Conservation (phyloP, 2,329 filamentous ascomycete genomes). For the Aureobasidium zeae region DNA sequence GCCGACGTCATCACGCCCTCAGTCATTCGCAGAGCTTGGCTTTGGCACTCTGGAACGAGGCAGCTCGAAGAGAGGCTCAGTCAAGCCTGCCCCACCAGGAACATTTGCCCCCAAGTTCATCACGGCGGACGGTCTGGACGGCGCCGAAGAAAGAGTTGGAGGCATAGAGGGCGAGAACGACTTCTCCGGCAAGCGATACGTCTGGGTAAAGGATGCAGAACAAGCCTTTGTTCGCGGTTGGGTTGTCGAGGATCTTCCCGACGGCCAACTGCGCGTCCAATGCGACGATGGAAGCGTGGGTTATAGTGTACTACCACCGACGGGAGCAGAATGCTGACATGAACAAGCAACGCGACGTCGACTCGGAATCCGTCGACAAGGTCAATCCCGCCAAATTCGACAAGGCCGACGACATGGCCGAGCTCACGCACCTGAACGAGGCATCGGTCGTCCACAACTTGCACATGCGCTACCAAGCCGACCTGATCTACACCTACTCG, state of each 20-base stretch:
- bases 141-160: slow-evolving; percentile 45
- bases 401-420: slow-evolving; percentile 98
- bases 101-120: slow-evolving; percentile 98
- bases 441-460: slow-evolving; percentile 96
- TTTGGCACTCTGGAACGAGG: slow-evolving; percentile 21
- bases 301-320: slow-evolving; percentile 21
- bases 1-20: slow-evolving; percentile 47
- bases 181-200: slow-evolving; percentile 96
- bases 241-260: slow-evolving; percentile 71
- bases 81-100: slow-evolving; percentile 41
- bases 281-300: slow-evolving; percentile 84
- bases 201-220: slow-evolving; percentile 86
- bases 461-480: slow-evolving; percentile 86
- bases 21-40: slow-evolving; percentile 50
- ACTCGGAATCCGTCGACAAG: slow-evolving; percentile 85
- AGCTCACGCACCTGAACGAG: slow-evolving; percentile 95
- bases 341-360: slow-evolving; percentile 72
- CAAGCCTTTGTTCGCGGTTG: slow-evolving; percentile 86
- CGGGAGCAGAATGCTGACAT: no score
- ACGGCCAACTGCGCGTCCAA: slow-evolving; percentile 68
- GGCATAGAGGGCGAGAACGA: slow-evolving; percentile 96
- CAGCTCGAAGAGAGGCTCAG: slow-evolving; percentile 2
- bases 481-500: slow-evolving; percentile 96
- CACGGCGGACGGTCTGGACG: slow-evolving; percentile 68
- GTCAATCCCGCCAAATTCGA: slow-evolving; percentile 99